Evolutionary conservation across 257 asterid species (phyloP).

Genomic region (Penstemon eatonii): DNA sequence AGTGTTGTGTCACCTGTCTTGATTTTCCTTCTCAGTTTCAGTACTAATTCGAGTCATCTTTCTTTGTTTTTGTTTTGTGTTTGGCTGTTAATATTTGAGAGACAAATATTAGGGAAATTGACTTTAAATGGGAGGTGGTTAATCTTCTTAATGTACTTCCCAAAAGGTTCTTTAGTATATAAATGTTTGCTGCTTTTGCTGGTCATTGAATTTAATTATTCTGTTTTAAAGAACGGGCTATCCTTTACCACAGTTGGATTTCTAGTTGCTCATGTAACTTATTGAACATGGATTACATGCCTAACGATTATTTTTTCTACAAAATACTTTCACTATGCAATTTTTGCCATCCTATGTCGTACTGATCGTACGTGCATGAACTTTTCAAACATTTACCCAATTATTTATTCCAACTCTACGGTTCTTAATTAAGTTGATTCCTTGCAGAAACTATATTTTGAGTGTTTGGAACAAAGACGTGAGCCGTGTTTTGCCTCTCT

Average conservation of each 20-base stretch:
- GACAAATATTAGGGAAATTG: background rate
- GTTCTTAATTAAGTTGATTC: constrained; percentile 30
- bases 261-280: constrained; percentile 4
- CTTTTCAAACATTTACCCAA: constrained; percentile 14
- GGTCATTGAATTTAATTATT: constrained; percentile 8
- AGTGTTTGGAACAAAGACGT: constrained; percentile 96
- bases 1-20: background rate
- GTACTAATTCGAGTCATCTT: background rate
- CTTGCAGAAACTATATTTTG: constrained; percentile 79
- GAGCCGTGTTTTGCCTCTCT: constrained; percentile 69
- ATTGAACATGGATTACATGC: constrained; percentile 8
- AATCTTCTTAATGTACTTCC: background rate
- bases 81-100: no score
- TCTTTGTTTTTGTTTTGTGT: background rate
- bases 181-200: constrained; percentile 19
- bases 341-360: background rate
- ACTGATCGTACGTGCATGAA: constrained; percentile 13
- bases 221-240: constrained; percentile 13
- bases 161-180: constrained; percentile 1
- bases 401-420: constrained; percentile 21
- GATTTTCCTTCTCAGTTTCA: background rate
- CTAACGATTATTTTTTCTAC: background rate
- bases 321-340: background rate
- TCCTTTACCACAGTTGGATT: constrained; percentile 8
- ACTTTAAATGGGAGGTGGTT: background rate